Evolutionary conservation across 345 rosid species (phyloP).

Genomic region (Citrus mangshanensis): DNA sequence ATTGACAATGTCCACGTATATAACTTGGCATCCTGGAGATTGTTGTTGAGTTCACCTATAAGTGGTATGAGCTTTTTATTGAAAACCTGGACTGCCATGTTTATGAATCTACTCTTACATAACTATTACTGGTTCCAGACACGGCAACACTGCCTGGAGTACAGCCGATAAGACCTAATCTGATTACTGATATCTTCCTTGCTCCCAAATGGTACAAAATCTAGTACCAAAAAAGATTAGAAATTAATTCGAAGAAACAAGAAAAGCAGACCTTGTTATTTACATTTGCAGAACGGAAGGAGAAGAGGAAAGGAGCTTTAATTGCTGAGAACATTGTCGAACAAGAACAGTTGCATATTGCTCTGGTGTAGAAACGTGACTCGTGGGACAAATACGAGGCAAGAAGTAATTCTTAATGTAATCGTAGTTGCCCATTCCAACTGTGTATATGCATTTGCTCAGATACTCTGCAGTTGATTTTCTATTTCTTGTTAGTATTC

Average conservation of each 20-base stretch:
- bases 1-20: constrained; percentile 10
- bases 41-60: constrained; percentile 20
- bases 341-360: constrained; percentile 22
- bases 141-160: too few relatives aligned
- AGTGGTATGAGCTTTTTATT: constrained; percentile 18
- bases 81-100: background rate
- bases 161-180: too few relatives aligned
- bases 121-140: too few relatives aligned
- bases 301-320: constrained; percentile 7
- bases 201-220: too few relatives aligned
- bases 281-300: too few relatives aligned
- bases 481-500: constrained; percentile 3
- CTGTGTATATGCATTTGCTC: constrained; percentile 24
- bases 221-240: too few relatives aligned
- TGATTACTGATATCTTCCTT: too few relatives aligned
- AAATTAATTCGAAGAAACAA: background rate
- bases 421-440: constrained; percentile 36
- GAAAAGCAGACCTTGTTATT: background rate
- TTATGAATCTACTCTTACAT: too few relatives aligned
- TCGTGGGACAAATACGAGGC: constrained; percentile 16
- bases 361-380: constrained; percentile 5
- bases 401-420: constrained; percentile 38
- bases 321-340: constrained; percentile 20
- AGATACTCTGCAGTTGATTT: constrained; percentile 21
- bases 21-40: constrained; percentile 22